Evolutionary conservation across 106 monocot genomes (phyloP).

Genomic region (Dioscorea alata): DNA sequence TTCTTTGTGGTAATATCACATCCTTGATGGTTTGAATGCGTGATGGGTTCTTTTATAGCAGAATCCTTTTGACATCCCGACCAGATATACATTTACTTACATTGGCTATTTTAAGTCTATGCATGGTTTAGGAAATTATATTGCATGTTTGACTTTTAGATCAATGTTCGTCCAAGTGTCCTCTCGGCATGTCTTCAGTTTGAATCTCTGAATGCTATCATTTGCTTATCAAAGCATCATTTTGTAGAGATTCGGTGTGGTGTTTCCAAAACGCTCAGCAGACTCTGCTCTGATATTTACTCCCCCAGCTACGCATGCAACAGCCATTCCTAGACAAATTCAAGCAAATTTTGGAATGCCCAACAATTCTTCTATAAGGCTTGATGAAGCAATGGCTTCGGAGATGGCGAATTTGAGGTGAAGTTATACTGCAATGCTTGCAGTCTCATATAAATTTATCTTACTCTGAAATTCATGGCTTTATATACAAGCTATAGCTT

Average conservation of each 20-base stretch:
- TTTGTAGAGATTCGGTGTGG: constrained; percentile 62
- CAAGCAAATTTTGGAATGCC: constrained; percentile 51
- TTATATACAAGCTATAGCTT: too few species aligned
- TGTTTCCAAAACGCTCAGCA: constrained; percentile 56
- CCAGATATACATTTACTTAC: too few species aligned
- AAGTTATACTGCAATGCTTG: not conserved
- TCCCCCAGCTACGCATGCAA: constrained; percentile 28
- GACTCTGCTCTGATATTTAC: constrained; percentile 73
- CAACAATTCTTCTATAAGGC: constrained; percentile 41
- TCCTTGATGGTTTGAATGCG: too few species aligned
- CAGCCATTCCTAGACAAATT: constrained; percentile 17
- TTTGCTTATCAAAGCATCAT: not conserved
- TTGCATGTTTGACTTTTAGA: too few species aligned
- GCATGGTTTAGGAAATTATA: too few species aligned
- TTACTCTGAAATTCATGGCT: not conserved
- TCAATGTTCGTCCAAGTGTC: too few species aligned
- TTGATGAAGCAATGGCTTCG: constrained; percentile 88
- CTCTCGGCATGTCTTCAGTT: too few species aligned
- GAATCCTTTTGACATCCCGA: too few species aligned
- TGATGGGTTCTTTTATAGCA: too few species aligned
- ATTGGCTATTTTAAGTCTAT: too few species aligned
- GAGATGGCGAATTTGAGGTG: constrained; percentile 70
- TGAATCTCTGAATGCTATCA: too few species aligned
- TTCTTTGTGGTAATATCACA: too few species aligned
- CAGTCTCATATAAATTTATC: not conserved